Evolutionary conservation across 768 basidiomycete species (phyloP).

Genomic region (Coprinopsis sp.): DNA sequence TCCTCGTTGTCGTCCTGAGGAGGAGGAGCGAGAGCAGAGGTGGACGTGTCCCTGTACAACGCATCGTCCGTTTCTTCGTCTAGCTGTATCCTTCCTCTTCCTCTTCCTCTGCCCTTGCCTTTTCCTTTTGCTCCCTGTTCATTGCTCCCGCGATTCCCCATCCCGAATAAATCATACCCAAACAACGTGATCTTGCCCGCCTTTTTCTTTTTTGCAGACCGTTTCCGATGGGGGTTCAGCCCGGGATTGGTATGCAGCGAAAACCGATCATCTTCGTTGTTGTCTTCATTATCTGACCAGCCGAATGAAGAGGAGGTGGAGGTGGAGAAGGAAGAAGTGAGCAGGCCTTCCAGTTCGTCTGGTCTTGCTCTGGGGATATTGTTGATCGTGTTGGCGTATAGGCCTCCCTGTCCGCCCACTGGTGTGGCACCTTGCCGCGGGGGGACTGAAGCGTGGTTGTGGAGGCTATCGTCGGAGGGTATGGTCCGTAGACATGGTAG

Average conservation of each 20-base stretch:
- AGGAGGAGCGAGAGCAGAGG: neutral
- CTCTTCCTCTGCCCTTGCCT: no score
- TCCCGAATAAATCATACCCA: conserved; percentile 65
- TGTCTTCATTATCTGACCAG: conserved; percentile 13
- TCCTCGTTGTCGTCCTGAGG: conserved; percentile 9
- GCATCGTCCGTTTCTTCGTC: conserved; percentile 52
- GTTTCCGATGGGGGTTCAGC: conserved; percentile 17
- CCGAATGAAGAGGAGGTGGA: neutral
- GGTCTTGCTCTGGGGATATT: conserved; percentile 33
- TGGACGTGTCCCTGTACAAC: conserved; percentile 12
- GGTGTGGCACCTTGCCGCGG: conserved; percentile 7
- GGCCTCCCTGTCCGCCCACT: neutral
- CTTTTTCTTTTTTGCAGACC: conserved; percentile 24
- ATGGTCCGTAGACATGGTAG: conserved; percentile 12
- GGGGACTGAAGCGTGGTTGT: neutral
- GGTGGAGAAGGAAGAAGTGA: conserved; percentile 30
- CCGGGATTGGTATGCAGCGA: conserved; percentile 65
- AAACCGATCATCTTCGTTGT: conserved; percentile 56
- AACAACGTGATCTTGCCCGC: conserved; percentile 50
- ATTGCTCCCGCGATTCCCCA: conserved; percentile 18
- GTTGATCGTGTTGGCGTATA: conserved; percentile 20
- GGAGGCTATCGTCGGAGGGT: conserved; percentile 21
- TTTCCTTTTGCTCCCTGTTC: no score
- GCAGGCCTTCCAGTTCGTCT: conserved; percentile 36
- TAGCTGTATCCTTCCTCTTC: conserved; percentile 41